phyloP scores from a whole-genome alignment of 306 rosid species.

The Vigna radiata region DNA sequence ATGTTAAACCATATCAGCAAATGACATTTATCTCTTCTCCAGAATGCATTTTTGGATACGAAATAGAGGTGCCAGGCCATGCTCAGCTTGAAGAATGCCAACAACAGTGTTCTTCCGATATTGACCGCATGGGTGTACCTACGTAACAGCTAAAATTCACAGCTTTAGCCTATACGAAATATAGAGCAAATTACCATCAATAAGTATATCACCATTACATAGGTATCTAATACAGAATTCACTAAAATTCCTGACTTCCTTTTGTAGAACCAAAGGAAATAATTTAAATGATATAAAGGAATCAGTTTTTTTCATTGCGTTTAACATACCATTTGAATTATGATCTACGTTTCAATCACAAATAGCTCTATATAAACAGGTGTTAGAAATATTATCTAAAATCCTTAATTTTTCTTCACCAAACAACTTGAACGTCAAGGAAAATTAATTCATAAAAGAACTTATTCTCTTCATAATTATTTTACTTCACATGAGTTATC shows the following conservation, averaged over 20 bases:
- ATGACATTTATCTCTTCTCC: slow-evolving; percentile 12
- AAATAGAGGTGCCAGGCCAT: slow-evolving; percentile 83
- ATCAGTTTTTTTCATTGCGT: not conserved
- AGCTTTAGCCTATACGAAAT: slow-evolving; percentile 36
- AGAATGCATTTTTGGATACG: slow-evolving; percentile 70
- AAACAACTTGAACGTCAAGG: not conserved
- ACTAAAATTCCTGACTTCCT: slow-evolving; percentile 10
- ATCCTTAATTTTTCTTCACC: not conserved
- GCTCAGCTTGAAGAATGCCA: slow-evolving; percentile 95
- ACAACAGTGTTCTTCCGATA: slow-evolving; percentile 95
- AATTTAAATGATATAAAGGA: slow-evolving; percentile 16
- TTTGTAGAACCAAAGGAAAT: slow-evolving; percentile 16
- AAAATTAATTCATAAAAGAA: not conserved
- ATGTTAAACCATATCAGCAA: slow-evolving; percentile 18
- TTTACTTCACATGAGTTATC: not conserved
- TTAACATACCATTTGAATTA: not conserved
- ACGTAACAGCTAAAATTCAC: slow-evolving; percentile 49
- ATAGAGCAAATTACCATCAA: slow-evolving; percentile 22
- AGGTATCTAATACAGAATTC: slow-evolving; percentile 27
- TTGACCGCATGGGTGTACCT: slow-evolving; percentile 99
- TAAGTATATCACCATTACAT: slow-evolving; percentile 2
- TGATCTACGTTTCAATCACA: too few species aligned
- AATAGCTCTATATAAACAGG: not conserved
- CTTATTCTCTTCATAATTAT: not conserved
- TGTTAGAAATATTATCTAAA: not conserved